Conservation (phyloP, 176 grass and related monocot genomes). For the Bromus sterilis region DNA sequence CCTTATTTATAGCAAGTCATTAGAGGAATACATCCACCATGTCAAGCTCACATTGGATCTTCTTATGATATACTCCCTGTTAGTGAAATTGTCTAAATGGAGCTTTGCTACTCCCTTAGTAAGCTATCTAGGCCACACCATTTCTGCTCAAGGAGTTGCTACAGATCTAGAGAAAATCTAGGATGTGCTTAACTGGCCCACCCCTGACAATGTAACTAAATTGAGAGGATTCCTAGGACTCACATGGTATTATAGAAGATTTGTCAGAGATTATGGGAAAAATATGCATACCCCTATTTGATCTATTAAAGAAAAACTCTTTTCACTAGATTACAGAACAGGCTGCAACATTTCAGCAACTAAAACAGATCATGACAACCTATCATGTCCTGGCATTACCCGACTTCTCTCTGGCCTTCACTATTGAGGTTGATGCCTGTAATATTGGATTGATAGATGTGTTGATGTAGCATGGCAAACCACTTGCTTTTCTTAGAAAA, state of each 20-base stretch:
- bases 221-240: no score
- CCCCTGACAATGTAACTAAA: no score
- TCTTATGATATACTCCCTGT: not conserved
- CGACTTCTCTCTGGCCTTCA: no score
- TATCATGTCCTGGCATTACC: no score
- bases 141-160: not conserved
- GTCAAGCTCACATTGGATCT: no score
- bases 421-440: no score
- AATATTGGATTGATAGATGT: no score
- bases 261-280: not conserved
- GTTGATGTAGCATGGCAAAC: no score
- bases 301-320: not conserved
- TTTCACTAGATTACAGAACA: not conserved
- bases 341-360: not conserved
- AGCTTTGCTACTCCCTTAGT: rapidly evolving
- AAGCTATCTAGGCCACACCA: not conserved
- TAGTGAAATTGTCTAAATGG: not conserved
- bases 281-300: not conserved
- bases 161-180: not conserved
- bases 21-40: not conserved
- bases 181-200: no score
- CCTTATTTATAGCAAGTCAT: not conserved
- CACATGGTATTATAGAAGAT: not conserved
- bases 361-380: rapidly evolving
- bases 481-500: no score